These are phyloP conservation scores for Aspergillus alliaceus DNA, from an alignment of 2,329 filamentous ascomycete species.

Conservation along the genomic window DNA sequence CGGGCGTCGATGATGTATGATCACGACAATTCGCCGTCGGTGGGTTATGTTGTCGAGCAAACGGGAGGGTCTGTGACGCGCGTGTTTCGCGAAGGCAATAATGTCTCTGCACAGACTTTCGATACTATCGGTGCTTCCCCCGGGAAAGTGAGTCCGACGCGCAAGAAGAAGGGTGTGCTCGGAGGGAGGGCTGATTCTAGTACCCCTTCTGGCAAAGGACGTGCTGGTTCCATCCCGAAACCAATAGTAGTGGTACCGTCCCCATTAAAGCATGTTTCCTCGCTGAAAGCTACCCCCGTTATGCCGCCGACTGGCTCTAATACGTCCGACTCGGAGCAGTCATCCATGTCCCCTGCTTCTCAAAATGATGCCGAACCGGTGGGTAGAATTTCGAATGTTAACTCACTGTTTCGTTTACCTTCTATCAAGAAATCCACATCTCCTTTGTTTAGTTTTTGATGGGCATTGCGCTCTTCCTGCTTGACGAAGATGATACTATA, in stretches of 20 bases:
- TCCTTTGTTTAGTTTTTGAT: conserved; percentile 15
- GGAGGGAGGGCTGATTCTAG: conserved; percentile 3
- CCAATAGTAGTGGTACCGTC: conserved; percentile 16
- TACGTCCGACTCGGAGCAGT: not conserved
- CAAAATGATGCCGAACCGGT: not conserved
- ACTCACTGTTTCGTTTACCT: conserved; percentile 12
- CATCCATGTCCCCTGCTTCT: not conserved
- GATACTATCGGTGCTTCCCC: not conserved
- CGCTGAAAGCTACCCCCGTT: conserved; percentile 8
- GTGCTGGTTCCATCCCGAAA: conserved; percentile 12
- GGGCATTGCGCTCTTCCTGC: not conserved
- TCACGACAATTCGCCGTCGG: conserved; percentile 25
- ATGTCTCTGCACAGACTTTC: not conserved
- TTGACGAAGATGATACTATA: not conserved
- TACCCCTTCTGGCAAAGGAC: conserved; percentile 1
- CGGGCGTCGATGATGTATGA: conserved; percentile 32
- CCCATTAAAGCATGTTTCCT: conserved; percentile 8
- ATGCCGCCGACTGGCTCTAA: not conserved
- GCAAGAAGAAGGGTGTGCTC: not conserved
- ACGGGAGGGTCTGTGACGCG: conserved; percentile 12
- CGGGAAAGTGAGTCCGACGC: not conserved
- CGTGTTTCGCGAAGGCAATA: conserved; percentile 13
- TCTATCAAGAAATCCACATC: conserved; percentile 15
- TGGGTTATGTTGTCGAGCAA: conserved; percentile 23
- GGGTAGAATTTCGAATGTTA: not conserved